phyloP scores from a whole-genome alignment of 352 stramenopile genomes.

The Phytophthora pseudosyringae region DNA sequence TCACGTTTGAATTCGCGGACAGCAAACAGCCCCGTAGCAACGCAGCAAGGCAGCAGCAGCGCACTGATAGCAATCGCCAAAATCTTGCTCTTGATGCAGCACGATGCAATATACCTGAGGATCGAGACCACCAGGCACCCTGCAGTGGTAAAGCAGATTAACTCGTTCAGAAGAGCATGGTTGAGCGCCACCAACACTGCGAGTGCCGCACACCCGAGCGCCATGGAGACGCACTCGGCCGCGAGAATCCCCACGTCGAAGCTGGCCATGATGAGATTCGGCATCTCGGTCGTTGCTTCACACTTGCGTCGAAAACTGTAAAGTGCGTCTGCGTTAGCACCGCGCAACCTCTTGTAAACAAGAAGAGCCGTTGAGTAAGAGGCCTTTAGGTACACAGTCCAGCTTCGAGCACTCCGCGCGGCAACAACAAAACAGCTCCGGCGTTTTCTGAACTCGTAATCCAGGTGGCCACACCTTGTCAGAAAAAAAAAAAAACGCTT shows the following conservation, averaged over 20 bases:
- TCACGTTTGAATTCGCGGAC: not conserved
- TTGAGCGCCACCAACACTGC: conserved; percentile 1
- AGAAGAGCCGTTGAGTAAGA: no score
- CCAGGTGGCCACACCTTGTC: no score
- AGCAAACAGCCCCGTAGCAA: not conserved
- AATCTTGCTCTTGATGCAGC: not conserved
- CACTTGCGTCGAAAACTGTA: no score
- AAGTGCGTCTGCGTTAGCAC: no score
- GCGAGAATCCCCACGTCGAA: not conserved
- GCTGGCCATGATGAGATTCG: not conserved
- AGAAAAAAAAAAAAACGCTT: no score
- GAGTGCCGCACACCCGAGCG: not conserved
- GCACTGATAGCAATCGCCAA: conserved; percentile 2
- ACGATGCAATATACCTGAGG: not conserved
- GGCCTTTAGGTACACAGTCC: no score
- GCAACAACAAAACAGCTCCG: no score
- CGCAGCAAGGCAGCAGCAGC: not conserved
- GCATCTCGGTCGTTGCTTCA: not conserved
- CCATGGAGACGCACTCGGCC: not conserved
- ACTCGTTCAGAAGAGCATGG: not conserved
- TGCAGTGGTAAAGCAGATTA: not conserved
- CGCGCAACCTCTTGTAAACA: no score
- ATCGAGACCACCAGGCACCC: not conserved
- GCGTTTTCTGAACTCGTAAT: no score
- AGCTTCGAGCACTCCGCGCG: no score